Percentiles rank a stretch among this genome's conserved stretches.
Evolutionary conservation across 78 protist genomes (phyloP).

Genomic region (Protostelium mycophagum): DNA sequence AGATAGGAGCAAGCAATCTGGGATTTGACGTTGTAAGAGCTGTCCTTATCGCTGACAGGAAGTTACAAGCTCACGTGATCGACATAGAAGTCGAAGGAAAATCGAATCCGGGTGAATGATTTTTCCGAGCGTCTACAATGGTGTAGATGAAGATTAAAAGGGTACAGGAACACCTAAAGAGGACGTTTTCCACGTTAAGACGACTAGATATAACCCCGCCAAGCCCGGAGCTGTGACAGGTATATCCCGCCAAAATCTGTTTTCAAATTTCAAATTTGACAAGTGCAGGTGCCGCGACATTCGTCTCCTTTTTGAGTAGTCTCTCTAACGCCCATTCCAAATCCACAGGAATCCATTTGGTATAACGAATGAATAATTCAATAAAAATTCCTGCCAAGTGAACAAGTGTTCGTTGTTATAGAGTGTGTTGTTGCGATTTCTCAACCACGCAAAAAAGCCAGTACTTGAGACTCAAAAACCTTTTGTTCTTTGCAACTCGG

Average conservation of each 20-base stretch:
- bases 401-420: neutral
- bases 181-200: conserved; percentile 7
- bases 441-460: neutral
- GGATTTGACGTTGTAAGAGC: conserved; percentile 37
- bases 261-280: no score
- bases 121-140: neutral
- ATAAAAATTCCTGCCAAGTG: neutral
- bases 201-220: conserved; percentile 29
- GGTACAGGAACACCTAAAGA: neutral
- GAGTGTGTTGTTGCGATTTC: neutral
- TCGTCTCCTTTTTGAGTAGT: conserved; percentile 22
- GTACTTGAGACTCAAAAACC: neutral
- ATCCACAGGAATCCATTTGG: neutral
- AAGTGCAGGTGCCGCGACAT: conserved; percentile 42
- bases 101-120: neutral
- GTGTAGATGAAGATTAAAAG: neutral
- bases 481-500: neutral
- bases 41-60: conserved; percentile 12
- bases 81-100: conserved; percentile 13
- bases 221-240: conserved; percentile 32
- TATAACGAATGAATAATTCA: no score
- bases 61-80: conserved; percentile 22
- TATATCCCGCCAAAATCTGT: no score
- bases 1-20: neutral
- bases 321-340: conserved; percentile 3